Conservation (phyloP, 805 yeast species). For the Priceomyces medius region DNA sequence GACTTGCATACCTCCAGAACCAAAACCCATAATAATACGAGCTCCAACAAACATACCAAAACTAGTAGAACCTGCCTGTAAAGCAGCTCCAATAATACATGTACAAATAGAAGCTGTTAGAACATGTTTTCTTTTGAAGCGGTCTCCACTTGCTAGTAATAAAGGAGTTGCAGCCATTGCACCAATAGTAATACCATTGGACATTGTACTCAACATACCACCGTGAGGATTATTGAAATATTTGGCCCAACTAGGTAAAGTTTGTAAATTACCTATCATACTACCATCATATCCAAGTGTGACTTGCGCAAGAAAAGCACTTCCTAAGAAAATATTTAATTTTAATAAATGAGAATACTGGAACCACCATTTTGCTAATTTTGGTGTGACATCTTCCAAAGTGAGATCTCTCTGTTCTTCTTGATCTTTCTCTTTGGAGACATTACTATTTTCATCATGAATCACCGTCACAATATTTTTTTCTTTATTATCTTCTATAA, state of each 20-base stretch:
- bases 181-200: conserved; percentile 28
- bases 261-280: conserved; percentile 47
- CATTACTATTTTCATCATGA: no score
- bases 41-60: conserved; percentile 41
- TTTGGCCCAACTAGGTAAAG: conserved; percentile 15
- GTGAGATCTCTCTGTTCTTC: no score
- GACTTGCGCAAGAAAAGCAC: conserved; percentile 30
- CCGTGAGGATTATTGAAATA: conserved; percentile 32
- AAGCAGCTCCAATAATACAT: conserved; percentile 32
- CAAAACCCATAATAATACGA: conserved; percentile 51
- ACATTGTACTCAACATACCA: conserved; percentile 31
- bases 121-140: conserved; percentile 27
- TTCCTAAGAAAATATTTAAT: conserved; percentile 13
- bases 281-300: conserved; percentile 47
- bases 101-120: conserved; percentile 25
- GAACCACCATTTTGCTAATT: conserved; percentile 25
- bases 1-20: conserved; percentile 39
- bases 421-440: no score
- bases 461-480: no score
- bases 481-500: no score
- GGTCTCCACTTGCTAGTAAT: conserved; percentile 8
- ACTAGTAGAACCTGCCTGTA: conserved; percentile 36
- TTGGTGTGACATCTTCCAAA: conserved; percentile 15
- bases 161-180: conserved; percentile 10
- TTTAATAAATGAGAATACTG: conserved; percentile 30